Evolutionary conservation across 2,329 filamentous ascomycete genomes (phyloP).

Genomic region (Paecilomyces dactylethromorphus): DNA sequence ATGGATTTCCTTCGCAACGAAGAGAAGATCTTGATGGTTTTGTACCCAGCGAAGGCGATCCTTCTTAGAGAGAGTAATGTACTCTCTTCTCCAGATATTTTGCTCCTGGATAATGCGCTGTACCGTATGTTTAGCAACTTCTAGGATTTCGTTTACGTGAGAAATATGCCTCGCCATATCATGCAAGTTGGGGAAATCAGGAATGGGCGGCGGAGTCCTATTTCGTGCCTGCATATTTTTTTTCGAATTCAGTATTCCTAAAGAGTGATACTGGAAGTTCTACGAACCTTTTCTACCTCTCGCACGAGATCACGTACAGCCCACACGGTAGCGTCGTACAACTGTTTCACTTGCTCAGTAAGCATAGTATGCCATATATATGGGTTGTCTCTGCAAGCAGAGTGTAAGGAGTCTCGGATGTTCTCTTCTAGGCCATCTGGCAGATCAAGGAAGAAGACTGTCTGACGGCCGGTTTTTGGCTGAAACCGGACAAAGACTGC

Average conservation of each 20-base stretch:
- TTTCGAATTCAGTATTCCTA: not conserved
- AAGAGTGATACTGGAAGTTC: not conserved
- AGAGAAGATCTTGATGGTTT: slow-evolving; percentile 12
- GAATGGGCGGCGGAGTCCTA: slow-evolving; percentile 1
- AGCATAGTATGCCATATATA: slow-evolving; percentile 19
- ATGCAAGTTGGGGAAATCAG: slow-evolving; percentile 20
- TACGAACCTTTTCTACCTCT: slow-evolving; percentile 20
- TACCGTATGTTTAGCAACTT: slow-evolving; percentile 22
- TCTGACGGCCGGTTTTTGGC: slow-evolving; percentile 1
- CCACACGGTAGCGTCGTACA: slow-evolving; percentile 25
- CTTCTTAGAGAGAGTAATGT: slow-evolving; percentile 1
- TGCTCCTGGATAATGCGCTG: slow-evolving; percentile 15
- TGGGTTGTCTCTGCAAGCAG: slow-evolving; percentile 4
- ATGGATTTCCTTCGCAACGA: slow-evolving; percentile 18
- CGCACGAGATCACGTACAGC: slow-evolving; percentile 22
- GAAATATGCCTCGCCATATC: slow-evolving; percentile 26
- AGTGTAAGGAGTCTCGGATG: not conserved
- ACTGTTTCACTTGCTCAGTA: slow-evolving; percentile 10
- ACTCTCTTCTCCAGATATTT: not conserved
- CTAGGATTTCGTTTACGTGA: slow-evolving; percentile 25
- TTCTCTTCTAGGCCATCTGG: not conserved
- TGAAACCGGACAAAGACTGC: slow-evolving; percentile 16
- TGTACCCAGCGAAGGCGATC: not conserved
- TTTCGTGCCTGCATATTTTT: slow-evolving; percentile 6
- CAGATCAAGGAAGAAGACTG: slow-evolving; percentile 11